phyloP scores from a whole-genome alignment of 225 moss, liverwort and hornwort genomes.

The Marchantia polymorpha region DNA sequence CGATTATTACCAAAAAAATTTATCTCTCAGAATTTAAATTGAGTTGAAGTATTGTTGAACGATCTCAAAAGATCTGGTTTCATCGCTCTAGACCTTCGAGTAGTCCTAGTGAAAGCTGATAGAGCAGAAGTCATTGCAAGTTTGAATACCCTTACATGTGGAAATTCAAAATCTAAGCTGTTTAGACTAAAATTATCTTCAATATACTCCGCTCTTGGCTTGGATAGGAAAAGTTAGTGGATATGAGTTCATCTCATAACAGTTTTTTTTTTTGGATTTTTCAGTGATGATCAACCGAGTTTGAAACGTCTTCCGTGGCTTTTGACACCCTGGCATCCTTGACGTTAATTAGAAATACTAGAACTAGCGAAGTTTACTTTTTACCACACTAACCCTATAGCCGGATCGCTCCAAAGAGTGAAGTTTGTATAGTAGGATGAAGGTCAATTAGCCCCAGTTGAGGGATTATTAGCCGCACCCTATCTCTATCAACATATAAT shows the following conservation, averaged over 20 bases:
- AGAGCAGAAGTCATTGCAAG: not conserved
- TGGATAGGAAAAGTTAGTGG: not conserved
- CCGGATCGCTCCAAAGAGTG: too few relatives aligned
- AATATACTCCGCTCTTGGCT: not conserved
- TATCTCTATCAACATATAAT: too few relatives aligned
- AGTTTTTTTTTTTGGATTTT: too few relatives aligned
- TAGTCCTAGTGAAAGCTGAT: not conserved
- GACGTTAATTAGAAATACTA: too few relatives aligned
- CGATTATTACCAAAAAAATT: not conserved
- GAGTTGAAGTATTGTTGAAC: not conserved
- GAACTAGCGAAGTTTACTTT: too few relatives aligned
- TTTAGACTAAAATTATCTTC: not conserved
- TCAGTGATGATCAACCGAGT: not conserved
- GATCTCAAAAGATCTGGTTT: too few relatives aligned
- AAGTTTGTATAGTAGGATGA: too few relatives aligned
- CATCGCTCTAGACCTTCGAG: not conserved
- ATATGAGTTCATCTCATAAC: not conserved
- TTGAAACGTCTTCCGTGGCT: too few relatives aligned
- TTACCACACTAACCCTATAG: too few relatives aligned
- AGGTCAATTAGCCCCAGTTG: too few relatives aligned
- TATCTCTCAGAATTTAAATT: not conserved
- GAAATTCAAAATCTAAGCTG: not conserved
- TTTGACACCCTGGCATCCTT: too few relatives aligned
- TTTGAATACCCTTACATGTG: not conserved
- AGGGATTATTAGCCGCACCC: too few relatives aligned